Percentiles rank a stretch among this genome's conserved stretches.
These are phyloP conservation scores for Monosporascus sp. DNA, from an alignment of 2,329 filamentous ascomycete species.

Conservation along the genomic window DNA sequence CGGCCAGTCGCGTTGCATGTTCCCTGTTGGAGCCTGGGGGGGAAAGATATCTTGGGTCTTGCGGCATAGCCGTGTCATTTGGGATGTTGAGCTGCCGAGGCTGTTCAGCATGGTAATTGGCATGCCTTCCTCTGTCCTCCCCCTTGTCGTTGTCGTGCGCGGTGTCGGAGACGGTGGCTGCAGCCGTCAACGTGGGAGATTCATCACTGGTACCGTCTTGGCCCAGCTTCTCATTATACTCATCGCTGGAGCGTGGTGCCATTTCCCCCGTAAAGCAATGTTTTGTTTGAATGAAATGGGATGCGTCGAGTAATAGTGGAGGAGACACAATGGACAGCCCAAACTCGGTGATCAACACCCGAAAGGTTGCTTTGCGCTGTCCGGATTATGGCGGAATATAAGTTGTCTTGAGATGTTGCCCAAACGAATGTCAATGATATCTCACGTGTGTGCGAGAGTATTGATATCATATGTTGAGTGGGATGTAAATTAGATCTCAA, in stretches of 20 bases:
- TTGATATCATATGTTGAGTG: too few relatives aligned
- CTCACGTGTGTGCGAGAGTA: too few relatives aligned
- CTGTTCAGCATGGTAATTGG: conserved; percentile 3
- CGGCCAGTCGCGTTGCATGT: conserved; percentile 21
- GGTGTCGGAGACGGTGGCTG: conserved; percentile 17
- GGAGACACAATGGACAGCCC: background rate
- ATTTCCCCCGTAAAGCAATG: background rate
- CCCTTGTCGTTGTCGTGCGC: conserved; percentile 6
- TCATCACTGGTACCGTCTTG: background rate
- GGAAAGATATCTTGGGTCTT: conserved; percentile 14
- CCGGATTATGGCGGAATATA: too few relatives aligned
- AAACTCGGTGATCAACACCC: background rate
- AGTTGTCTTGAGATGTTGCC: too few relatives aligned
- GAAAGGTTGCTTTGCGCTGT: background rate
- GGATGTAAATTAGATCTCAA: too few relatives aligned
- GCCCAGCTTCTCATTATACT: background rate
- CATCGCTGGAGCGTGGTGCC: background rate
- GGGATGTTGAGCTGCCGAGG: conserved; percentile 16
- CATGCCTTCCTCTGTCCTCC: conserved; percentile 8
- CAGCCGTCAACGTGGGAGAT: conserved; percentile 18
- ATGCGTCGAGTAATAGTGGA: background rate
- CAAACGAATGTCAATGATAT: too few relatives aligned
- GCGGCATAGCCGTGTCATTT: conserved; percentile 5
- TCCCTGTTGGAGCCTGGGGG: conserved; percentile 17
- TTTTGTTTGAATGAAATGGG: background rate